These are phyloP conservation scores for Taxawa tesnikishii DNA, from an alignment of 2,329 filamentous ascomycete species.

Conservation along the genomic window DNA sequence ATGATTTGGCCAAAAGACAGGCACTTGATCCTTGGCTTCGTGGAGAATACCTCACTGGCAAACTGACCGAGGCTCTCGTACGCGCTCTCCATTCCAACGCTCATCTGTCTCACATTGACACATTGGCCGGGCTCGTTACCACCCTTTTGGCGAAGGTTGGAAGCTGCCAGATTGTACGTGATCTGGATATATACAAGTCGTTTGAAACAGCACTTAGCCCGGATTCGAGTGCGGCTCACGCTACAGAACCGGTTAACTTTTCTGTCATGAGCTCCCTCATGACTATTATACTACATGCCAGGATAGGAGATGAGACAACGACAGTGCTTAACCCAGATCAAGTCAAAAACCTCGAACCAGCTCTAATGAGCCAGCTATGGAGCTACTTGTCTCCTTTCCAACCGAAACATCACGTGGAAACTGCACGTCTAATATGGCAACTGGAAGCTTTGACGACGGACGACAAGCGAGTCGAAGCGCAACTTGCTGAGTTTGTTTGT, in stretches of 20 bases:
- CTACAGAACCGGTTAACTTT: neutral
- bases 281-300: constrained; percentile 8
- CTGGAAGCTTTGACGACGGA: constrained; percentile 56
- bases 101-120: too few relatives aligned
- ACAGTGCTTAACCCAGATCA: constrained; percentile 22
- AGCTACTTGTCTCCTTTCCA: constrained; percentile 64
- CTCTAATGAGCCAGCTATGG: constrained; percentile 66
- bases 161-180: too few relatives aligned
- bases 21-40: too few relatives aligned
- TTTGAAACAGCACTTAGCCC: too few relatives aligned
- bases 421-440: constrained; percentile 75
- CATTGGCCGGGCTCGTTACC: too few relatives aligned
- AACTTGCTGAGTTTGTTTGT: constrained; percentile 4
- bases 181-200: too few relatives aligned
- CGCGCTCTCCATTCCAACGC: too few relatives aligned
- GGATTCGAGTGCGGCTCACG: too few relatives aligned
- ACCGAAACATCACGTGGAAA: constrained; percentile 91
- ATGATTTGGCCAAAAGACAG: neutral
- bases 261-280: constrained; percentile 11
- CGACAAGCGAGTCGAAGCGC: constrained; percentile 5
- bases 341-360: constrained; percentile 50
- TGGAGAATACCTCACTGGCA: too few relatives aligned
- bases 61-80: too few relatives aligned
- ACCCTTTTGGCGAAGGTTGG: too few relatives aligned
- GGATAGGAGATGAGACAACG: neutral